phyloP scores from a whole-genome alignment of 176 grass and related monocot genomes.

The Dendrocalamus sinicus region DNA sequence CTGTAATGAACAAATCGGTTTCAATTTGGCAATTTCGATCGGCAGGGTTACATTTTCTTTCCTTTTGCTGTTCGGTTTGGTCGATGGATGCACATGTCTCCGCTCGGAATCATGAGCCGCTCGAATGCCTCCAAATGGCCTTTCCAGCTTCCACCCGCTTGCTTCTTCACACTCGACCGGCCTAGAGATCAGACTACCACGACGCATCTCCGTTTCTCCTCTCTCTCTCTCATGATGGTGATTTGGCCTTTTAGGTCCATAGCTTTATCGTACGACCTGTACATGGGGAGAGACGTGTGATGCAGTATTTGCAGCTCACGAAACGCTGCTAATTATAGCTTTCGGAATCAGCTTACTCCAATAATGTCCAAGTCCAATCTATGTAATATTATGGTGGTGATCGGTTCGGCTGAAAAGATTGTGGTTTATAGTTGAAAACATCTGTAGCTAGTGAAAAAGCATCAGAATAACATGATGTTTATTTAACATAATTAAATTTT shows the following conservation, averaged over 20 bases:
- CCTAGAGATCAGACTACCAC: conserved; percentile 50
- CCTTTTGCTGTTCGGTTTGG: background rate
- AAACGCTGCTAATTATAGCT: background rate
- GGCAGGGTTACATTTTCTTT: background rate
- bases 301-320: background rate
- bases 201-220: conserved; percentile 1
- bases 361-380: background rate
- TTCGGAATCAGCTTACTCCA: background rate
- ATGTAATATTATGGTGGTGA: too few relatives aligned
- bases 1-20: background rate
- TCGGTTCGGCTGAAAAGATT: too few relatives aligned
- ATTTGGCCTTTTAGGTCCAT: conserved; percentile 40
- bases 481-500: too few relatives aligned
- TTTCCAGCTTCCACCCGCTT: conserved; percentile 40
- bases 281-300: background rate
- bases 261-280: background rate
- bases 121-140: conserved; percentile 59
- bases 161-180: conserved; percentile 41
- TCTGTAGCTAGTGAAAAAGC: too few relatives aligned
- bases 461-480: too few relatives aligned
- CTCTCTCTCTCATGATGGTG: conserved; percentile 32
- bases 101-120: conserved; percentile 41
- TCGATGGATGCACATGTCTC: conserved; percentile 14
- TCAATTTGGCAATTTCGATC: background rate
- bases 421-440: too few relatives aligned